Evolutionary conservation across 2,329 filamentous ascomycete genomes (phyloP), one percentile per base, ranked within the genome.

Genomic region (Reticulascus tulasneorum): DNA sequence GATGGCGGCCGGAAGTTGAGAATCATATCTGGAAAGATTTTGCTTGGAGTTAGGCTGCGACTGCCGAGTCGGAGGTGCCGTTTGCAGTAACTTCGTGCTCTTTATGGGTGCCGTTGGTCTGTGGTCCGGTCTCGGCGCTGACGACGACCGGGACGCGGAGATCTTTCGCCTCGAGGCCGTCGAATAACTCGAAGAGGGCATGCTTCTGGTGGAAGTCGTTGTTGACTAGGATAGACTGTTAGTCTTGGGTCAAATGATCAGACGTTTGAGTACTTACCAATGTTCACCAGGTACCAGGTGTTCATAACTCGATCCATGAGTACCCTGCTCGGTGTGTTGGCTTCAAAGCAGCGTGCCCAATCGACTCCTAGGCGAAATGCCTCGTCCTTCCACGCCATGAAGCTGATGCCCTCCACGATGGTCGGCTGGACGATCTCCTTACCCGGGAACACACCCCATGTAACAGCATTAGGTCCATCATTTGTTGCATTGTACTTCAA

Each of bases 391-490:
- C 93, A 98, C 3, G 93, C 93, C 35, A 98, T 71, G 75, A 98
- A 98, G 59, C 87, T 94, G 59, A 98, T 84, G 13, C 87, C 94
- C 67, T 98, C 93, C 34, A 98, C 93, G 52, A 98, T 96, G n/a
- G 93, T 98, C 11, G 93, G 93, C 62, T 98, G 93, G n/a, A 98
- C 90, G 56, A 98, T 96, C 63, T 98, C 93, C 61, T 97, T 94
- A 40, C 93, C 93, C 1, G 93, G 91, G 69, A 97, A 98, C 22
- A 98, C 94, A 63, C 93, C 93, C 93, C 93, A 98, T 2, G 93
- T 98, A 32, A 98, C 86, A n/a, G 93, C 93, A 53, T 98, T 98
- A 23, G 93, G 93, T 6, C 88, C 86, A 49, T 94, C 88, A 16
- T 80, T 78, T 8, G 82, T 81, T 2, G 88, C 82, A 54, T 98